Evolutionary conservation across 164 flowering plant species (phyloP), one percentile per base, ranked within the genome.

Genomic region (Annona cherimola): DNA sequence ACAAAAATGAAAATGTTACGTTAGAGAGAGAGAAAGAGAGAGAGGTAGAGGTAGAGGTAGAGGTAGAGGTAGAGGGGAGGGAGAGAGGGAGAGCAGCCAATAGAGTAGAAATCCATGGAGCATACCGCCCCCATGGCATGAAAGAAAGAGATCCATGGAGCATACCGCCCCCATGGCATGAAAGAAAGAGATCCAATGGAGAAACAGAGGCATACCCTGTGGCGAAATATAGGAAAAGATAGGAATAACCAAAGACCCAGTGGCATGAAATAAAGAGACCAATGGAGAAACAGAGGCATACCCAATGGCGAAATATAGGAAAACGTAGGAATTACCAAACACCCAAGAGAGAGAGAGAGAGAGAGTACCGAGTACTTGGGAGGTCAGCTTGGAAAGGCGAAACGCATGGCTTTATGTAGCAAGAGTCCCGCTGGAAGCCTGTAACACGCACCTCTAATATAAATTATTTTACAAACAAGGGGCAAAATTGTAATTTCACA

Each of bases 361-460:
- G 44, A 16, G 57, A 50, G 57, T 50, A 12, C 57, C 57, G 14
- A 50, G 63, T 50, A n/a, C n/a, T n/a, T 42, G 73, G 26, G 59
- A 43, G 67, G 40, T 59, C 50, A 12, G 19, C 44, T 18, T 61
- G 14, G 67, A 45, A 63, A 45, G 73, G 68, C 35, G 20, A 55
- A 67, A 20, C 59, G 63, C 63, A 61, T 18, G 63, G 35, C 63
- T n/a, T 61, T 61, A 20, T n/a, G 35, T 61, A 61, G 63, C 35
- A 26, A 26, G 35, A 26, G 35, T 26, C 35, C 35, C 35, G 35
- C 35, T 26, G 35, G 35, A 26, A 26, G 35, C 35, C 35, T 26
- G 35, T 26, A 26, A 26, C 35, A 26, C 35, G 35, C 35, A 26
- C 35, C 35, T 26, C 35, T 26, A 26, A 26, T 26, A 26, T 26